A percentile compares a stretch with the other conserved stretches of the same genome.
Conservation (phyloP, 2,329 filamentous ascomycete species). For the Trichoderma cornu-damae region DNA sequence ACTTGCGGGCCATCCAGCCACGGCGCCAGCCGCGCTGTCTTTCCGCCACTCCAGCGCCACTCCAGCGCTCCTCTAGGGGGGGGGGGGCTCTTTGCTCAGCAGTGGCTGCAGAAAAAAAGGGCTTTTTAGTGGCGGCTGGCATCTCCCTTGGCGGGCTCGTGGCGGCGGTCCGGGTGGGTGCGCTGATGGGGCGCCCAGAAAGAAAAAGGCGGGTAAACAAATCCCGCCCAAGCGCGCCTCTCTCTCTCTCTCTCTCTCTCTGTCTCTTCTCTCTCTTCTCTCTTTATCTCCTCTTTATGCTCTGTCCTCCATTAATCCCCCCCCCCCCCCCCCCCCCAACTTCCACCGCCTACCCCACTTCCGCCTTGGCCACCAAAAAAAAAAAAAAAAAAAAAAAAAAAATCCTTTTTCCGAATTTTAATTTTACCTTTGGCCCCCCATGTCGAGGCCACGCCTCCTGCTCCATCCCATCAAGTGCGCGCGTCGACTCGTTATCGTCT, state of each 20-base stretch:
- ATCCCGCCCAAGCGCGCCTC: background rate
- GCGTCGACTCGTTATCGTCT: background rate
- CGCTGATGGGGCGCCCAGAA: no score
- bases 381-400: background rate
- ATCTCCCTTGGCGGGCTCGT: no score
- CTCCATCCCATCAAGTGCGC: background rate
- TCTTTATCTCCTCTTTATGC: background rate
- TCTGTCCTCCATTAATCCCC: background rate
- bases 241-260: background rate
- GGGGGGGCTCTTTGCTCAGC: no score
- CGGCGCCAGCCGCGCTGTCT: no score
- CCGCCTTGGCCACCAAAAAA: background rate
- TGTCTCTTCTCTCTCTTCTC: background rate
- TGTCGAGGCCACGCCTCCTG: constrained; percentile 16
- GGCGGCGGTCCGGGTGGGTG: no score
- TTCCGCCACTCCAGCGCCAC: no score
- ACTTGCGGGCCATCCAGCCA: background rate
- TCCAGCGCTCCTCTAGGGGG: no score
- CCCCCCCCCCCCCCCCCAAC: no score
- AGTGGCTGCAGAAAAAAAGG: background rate
- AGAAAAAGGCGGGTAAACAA: no score
- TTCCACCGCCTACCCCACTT: constrained; percentile 9
- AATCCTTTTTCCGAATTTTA: constrained; percentile 1
- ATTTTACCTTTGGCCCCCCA: background rate
- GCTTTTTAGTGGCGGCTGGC: no score